These are phyloP conservation scores for Firmiana major DNA, from an alignment of 345 rosid genomes.

Conservation along the genomic window DNA sequence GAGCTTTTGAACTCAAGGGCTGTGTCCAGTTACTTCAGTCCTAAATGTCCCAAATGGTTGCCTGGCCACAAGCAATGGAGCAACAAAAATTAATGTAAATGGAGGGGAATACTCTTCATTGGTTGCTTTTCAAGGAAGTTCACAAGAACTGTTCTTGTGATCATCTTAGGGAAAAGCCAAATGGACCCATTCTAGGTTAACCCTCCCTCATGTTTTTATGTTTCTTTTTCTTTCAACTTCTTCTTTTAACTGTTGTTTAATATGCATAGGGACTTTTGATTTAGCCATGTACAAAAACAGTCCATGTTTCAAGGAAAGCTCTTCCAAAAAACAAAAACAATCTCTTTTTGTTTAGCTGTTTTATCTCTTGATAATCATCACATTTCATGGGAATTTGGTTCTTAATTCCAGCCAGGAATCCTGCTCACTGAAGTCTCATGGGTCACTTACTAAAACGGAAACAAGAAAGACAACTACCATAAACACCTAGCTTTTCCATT, in stretches of 20 bases:
- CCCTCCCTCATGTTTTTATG: constrained; percentile 25
- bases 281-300: constrained; percentile 64
- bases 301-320: constrained; percentile 37
- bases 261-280: constrained; percentile 37
- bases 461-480: constrained; percentile 27
- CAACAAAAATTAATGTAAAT: constrained; percentile 32
- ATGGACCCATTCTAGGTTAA: constrained; percentile 29
- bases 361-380: constrained; percentile 19
- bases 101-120: constrained; percentile 6
- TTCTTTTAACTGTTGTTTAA: constrained; percentile 28
- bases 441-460: constrained; percentile 33
- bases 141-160: constrained; percentile 37
- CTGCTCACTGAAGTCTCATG: constrained; percentile 45
- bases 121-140: constrained; percentile 27
- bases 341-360: background rate
- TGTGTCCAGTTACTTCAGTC: constrained; percentile 59
- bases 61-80: constrained; percentile 91
- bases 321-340: background rate
- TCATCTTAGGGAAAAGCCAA: constrained; percentile 41
- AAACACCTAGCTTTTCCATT: constrained; percentile 13
- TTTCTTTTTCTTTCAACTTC: constrained; percentile 7
- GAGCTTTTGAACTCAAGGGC: constrained; percentile 86
- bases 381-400: constrained; percentile 26
- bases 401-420: constrained; percentile 43
- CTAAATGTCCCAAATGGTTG: constrained; percentile 92